These are phyloP conservation scores for Prinsepia uniflora DNA, from an alignment of 306 rosid species.

Conservation along the genomic window DNA sequence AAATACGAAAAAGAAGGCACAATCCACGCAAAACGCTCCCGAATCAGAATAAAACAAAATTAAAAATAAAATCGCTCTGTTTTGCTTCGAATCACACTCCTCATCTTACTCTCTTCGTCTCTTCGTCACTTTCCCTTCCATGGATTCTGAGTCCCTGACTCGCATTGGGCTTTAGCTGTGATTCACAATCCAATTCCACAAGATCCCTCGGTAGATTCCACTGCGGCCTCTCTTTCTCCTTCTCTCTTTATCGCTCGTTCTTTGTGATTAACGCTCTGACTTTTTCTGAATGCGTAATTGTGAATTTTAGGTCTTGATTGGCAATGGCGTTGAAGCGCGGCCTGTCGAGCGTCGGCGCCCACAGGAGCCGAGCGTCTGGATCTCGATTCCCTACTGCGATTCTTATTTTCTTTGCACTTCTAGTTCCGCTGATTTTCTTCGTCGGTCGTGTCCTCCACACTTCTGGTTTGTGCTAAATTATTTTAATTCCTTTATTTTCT, in stretches of 20 bases:
- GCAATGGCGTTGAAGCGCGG: slow-evolving; percentile 67
- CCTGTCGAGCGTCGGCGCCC: slow-evolving; percentile 18
- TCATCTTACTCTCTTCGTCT: not conserved
- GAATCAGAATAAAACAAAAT: not conserved
- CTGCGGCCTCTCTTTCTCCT: not conserved
- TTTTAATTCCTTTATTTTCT: not conserved
- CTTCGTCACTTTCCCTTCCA: not conserved
- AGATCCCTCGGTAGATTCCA: not conserved
- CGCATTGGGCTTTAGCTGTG: not conserved
- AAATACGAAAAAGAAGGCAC: not conserved
- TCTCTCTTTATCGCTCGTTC: not conserved
- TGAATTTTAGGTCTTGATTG: slow-evolving; percentile 24
- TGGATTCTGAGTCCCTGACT: not conserved
- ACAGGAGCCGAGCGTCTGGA: slow-evolving; percentile 47
- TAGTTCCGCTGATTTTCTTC: slow-evolving; percentile 62
- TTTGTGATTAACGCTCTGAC: not conserved
- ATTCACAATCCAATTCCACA: not conserved
- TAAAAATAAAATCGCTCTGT: not conserved
- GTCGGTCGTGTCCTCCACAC: slow-evolving; percentile 48
- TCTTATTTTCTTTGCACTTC: slow-evolving; percentile 47
- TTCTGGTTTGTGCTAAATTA: slow-evolving; percentile 39
- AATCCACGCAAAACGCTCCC: not conserved
- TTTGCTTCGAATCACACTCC: not conserved
- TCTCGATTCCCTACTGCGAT: slow-evolving; percentile 45
- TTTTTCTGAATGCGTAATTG: not conserved